Conservation (phyloP, 495 filamentous ascomycete species). For the Lasiosphaeria miniovina region DNA sequence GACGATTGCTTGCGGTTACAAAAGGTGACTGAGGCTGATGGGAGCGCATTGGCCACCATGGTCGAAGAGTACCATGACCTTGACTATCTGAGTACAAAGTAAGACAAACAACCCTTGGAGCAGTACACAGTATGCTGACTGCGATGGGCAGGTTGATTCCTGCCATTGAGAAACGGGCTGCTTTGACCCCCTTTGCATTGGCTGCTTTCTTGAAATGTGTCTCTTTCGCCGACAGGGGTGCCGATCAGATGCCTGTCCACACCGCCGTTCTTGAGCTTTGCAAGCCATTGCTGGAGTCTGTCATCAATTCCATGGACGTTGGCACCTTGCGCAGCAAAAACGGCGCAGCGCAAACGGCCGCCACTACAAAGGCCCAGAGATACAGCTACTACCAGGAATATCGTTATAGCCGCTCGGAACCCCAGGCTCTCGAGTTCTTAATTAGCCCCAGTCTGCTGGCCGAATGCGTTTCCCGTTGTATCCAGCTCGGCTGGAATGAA, state of each 20-base stretch:
- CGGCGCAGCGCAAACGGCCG: background rate
- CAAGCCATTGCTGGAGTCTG: conserved; percentile 10
- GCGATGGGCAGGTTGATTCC: conserved; percentile 1
- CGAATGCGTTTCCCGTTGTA: conserved; percentile 11
- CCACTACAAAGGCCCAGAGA: conserved; percentile 2
- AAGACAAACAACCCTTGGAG: background rate
- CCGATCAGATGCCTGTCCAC: background rate
- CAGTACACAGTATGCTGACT: background rate
- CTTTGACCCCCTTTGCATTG: conserved; percentile 6
- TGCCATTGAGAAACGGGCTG: conserved; percentile 8
- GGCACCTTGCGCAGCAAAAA: background rate
- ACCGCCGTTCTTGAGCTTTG: conserved; percentile 2
- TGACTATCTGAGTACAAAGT: conserved; percentile 9
- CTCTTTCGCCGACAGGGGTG: background rate
- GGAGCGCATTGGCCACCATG: conserved; percentile 12
- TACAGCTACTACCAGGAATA: background rate
- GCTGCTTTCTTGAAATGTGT: background rate
- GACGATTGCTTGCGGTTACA: background rate
- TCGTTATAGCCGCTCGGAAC: background rate
- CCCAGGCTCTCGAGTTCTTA: background rate
- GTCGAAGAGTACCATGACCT: conserved; percentile 10
- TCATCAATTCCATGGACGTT: background rate
- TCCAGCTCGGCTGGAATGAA: conserved; percentile 15
- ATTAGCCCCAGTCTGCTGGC: conserved; percentile 5
- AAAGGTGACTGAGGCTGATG: background rate